Conservation (phyloP, 1,284 basidiomycete genomes). For the Microbotryum lychnidis-dioicae region DNA sequence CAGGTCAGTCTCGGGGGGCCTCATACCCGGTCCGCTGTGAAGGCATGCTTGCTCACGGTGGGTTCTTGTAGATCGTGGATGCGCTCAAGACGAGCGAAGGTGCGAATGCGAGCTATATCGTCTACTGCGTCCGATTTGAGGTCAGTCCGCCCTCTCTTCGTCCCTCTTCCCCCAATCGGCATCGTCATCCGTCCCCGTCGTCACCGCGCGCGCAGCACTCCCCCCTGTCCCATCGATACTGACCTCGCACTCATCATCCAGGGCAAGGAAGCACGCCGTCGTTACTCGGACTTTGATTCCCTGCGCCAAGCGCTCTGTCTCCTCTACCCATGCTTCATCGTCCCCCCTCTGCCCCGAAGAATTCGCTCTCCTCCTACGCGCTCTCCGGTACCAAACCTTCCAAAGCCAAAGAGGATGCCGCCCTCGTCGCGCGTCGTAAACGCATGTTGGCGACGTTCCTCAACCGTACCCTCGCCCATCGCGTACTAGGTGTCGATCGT, state of each 20-base stretch:
- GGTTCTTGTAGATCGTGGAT: conserved; percentile 63
- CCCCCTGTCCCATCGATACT: not conserved
- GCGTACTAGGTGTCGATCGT: conserved; percentile 86
- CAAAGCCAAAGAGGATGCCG: conserved; percentile 92
- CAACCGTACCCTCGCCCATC: conserved; percentile 78
- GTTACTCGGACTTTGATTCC: conserved; percentile 97
- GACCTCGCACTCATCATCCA: conserved; percentile 38
- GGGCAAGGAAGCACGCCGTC: conserved; percentile 74
- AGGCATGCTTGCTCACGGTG: no score
- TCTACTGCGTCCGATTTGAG: conserved; percentile 85
- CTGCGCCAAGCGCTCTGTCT: conserved; percentile 72
- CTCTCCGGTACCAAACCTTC: conserved; percentile 65
- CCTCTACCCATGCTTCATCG: conserved; percentile 91
- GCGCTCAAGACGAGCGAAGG: conserved; percentile 89
- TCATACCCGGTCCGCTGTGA: no score
- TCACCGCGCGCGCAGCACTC: not conserved
- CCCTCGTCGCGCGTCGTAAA: conserved; percentile 82
- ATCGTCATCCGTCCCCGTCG: not conserved
- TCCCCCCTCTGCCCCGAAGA: conserved; percentile 96
- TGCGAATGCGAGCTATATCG: conserved; percentile 77
- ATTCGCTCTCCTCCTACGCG: conserved; percentile 91
- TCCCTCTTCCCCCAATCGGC: no score
- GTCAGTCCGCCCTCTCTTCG: conserved; percentile 48
- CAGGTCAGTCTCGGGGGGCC: no score
- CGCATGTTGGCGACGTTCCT: conserved; percentile 94